Conservation (phyloP, 331 rosid genomes). For the Rosa hybrid region DNA sequence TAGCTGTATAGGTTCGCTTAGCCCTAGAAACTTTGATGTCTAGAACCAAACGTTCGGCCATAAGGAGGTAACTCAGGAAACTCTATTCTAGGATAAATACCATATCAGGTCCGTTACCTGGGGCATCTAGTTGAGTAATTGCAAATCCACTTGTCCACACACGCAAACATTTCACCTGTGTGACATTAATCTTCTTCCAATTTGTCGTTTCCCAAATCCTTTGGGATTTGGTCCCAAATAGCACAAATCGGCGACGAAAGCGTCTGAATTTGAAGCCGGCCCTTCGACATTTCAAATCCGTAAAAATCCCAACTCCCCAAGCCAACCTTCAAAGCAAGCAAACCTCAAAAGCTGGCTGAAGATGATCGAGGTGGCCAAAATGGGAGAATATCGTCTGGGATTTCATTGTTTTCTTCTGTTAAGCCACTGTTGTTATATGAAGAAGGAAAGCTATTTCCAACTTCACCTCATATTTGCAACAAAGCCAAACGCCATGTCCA, state of each 20-base stretch:
- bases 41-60: not conserved
- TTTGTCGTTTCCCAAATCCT: slow-evolving; percentile 3
- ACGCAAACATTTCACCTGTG: not conserved
- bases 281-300: not conserved
- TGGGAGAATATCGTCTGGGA: not conserved
- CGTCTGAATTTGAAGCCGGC: not conserved
- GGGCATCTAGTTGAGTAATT: not conserved
- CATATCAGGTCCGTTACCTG: slow-evolving; percentile 1
- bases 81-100: not conserved
- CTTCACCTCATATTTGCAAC: not conserved
- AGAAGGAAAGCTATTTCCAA: not conserved
- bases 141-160: not conserved
- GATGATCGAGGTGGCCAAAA: slow-evolving; percentile 5
- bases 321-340: not conserved
- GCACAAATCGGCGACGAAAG: slow-evolving; percentile 1
- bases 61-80: not conserved
- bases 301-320: not conserved
- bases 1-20: not conserved
- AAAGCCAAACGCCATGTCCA: not conserved
- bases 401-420: not conserved
- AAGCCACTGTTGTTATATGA: not conserved
- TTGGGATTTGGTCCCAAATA: not conserved
- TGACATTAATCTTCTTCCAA: slow-evolving; percentile 1
- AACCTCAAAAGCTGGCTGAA: not conserved
- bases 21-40: not conserved